Percentiles rank a stretch among this genome's conserved stretches.
phyloP scores from a whole-genome alignment of 2,329 filamentous ascomycete species.

The Chaetothyriales sp. region DNA sequence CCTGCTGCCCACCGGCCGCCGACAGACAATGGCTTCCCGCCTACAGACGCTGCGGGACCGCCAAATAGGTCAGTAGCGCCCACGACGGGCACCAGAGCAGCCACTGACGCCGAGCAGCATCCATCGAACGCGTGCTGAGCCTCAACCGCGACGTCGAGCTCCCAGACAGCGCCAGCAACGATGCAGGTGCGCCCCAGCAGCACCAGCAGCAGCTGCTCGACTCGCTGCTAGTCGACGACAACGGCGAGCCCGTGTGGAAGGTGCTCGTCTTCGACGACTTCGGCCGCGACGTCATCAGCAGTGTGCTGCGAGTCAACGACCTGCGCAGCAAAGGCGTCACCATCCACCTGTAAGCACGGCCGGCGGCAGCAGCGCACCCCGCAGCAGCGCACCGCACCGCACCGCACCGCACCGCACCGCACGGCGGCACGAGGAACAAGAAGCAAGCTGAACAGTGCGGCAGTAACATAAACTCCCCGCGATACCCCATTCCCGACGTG shows the following conservation, averaged over 20 bases:
- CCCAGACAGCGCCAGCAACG: conserved; percentile 20
- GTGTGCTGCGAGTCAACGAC: conserved; percentile 86
- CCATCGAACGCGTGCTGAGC: conserved; percentile 91
- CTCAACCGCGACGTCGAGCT: conserved; percentile 60
- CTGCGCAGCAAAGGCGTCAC: conserved; percentile 88
- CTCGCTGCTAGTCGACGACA: conserved; percentile 62
- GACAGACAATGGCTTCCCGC: conserved; percentile 13
- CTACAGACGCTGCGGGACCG: conserved; percentile 51
- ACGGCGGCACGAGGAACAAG: not conserved
- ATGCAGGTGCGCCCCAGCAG: conserved; percentile 1
- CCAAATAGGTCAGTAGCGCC: conserved; percentile 48
- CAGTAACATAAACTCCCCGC: conserved; percentile 65
- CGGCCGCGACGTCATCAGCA: conserved; percentile 91
- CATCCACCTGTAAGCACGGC: conserved; percentile 65
- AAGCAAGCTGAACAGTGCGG: conserved; percentile 4
- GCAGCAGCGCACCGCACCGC: no score
- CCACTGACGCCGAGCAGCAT: conserved; percentile 42
- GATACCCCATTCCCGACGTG: conserved; percentile 89
- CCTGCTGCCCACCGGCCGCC: not conserved
- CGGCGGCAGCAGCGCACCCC: no score
- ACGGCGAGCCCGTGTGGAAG: conserved; percentile 90
- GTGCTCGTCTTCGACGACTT: conserved; percentile 87
- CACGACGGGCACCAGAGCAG: conserved; percentile 16
- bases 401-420: no score
- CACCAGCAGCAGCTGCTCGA: conserved; percentile 3